Percentiles rank a stretch among this genome's conserved stretches.
Conservation (phyloP, 495 filamentous ascomycete genomes). For the Aspergillus avenaceus region DNA sequence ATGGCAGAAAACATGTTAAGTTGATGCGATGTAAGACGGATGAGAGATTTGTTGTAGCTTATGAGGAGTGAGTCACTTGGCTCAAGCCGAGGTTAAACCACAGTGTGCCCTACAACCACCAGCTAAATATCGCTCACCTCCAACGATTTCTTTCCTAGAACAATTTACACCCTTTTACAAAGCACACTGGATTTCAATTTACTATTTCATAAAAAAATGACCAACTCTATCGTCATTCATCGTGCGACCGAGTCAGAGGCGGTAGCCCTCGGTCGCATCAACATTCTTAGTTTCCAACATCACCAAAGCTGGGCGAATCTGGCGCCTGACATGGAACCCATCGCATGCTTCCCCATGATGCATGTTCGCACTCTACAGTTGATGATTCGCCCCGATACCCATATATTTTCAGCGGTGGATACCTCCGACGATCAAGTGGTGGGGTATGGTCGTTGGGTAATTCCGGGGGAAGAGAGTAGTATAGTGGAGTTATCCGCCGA, state of each 20-base stretch:
- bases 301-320: conserved; percentile 7
- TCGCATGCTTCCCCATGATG: conserved; percentile 1
- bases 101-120: no score
- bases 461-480: background rate
- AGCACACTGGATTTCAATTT: background rate
- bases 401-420: conserved; percentile 11
- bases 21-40: no score
- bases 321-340: conserved; percentile 3
- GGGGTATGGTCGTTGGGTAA: conserved; percentile 15
- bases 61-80: no score
- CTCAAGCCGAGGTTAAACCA: no score
- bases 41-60: no score
- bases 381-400: conserved; percentile 1
- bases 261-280: conserved; percentile 10
- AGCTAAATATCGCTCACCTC: no score
- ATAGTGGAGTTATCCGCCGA: conserved; percentile 1
- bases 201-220: background rate
- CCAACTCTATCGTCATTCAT: conserved; percentile 7
- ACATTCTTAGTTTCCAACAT: conserved; percentile 12
- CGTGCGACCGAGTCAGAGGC: conserved; percentile 12
- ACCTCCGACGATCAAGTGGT: background rate
- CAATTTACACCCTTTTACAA: no score
- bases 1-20: no score
- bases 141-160: no score
- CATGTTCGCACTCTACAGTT: conserved; percentile 9